A percentile compares a stretch with the other conserved stretches of the same genome.
Conservation (phyloP, 2,329 filamentous ascomycete genomes). For the Akanthomyces muscarius region DNA sequence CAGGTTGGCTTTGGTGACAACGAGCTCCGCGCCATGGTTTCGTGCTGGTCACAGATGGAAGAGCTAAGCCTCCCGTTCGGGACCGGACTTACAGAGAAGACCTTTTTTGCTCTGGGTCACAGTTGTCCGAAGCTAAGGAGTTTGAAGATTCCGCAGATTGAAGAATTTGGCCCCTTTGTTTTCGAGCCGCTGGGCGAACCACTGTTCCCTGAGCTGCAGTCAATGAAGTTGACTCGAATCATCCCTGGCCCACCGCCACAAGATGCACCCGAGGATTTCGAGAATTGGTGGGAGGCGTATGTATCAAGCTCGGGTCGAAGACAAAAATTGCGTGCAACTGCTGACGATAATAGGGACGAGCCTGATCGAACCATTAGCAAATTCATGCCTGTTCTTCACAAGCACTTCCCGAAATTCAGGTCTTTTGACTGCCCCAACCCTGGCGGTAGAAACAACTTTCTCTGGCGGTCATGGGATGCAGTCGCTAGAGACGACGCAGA, state of each 20-base stretch:
- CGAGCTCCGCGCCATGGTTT: background rate
- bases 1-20: background rate
- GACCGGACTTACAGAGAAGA: background rate
- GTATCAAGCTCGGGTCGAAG: background rate
- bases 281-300: background rate
- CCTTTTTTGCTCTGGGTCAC: background rate
- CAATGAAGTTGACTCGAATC: background rate
- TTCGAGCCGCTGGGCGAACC: background rate
- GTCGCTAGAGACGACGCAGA: background rate
- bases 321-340: background rate
- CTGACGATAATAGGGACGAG: background rate
- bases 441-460: background rate
- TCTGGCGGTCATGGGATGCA: background rate
- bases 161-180: background rate
- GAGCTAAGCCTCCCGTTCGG: background rate
- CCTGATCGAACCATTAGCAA: background rate
- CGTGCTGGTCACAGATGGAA: background rate
- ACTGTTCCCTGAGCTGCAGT: background rate
- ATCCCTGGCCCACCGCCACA: background rate
- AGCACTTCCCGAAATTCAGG: background rate
- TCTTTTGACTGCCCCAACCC: background rate
- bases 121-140: background rate
- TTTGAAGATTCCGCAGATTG: background rate
- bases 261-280: background rate
- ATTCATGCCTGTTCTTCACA: background rate